Conservation (phyloP, 2,329 filamentous ascomycete genomes). For the Fusarium albosuccineum region DNA sequence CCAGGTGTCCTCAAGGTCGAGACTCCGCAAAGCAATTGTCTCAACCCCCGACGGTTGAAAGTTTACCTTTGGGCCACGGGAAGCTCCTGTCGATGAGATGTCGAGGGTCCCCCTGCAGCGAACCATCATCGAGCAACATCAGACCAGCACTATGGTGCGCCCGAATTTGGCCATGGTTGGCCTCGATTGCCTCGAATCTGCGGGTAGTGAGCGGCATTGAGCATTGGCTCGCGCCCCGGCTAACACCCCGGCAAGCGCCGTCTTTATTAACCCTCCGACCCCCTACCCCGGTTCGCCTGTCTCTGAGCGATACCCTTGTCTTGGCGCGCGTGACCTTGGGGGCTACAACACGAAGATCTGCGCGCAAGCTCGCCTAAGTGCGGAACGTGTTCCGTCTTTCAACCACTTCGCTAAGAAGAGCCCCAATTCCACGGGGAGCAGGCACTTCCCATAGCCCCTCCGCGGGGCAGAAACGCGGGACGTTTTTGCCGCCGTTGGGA, state of each 20-base stretch:
- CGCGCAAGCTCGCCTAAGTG: constrained; percentile 45
- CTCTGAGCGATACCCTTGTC: constrained; percentile 27
- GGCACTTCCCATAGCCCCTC: background rate
- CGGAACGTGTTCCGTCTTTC: constrained; percentile 40
- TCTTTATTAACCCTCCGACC: constrained; percentile 12
- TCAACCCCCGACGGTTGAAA: constrained; percentile 10
- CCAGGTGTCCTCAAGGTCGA: constrained; percentile 23
- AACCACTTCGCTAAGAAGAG: constrained; percentile 16
- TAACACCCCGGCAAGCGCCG: constrained; percentile 27
- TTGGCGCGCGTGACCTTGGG: constrained; percentile 45
- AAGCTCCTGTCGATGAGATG: constrained; percentile 35
- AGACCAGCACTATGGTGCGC: constrained; percentile 32
- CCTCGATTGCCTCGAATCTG: constrained; percentile 38
- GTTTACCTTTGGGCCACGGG: constrained; percentile 33
- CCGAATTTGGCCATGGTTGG: constrained; percentile 43
- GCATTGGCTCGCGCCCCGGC: constrained; percentile 22
- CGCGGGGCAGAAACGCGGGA: constrained; percentile 4
- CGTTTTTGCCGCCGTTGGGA: constrained; percentile 20
- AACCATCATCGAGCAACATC: constrained; percentile 39
- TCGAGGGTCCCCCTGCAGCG: constrained; percentile 23
- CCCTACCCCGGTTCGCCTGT: constrained; percentile 19
- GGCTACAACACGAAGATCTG: constrained; percentile 29
- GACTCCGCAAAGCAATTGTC: constrained; percentile 24
- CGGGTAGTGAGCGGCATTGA: constrained; percentile 35
- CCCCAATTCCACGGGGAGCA: constrained; percentile 5